Evolutionary conservation across 163 green algal genomes (phyloP).

Genomic region (Coccomyxa subellipsoidea): DNA sequence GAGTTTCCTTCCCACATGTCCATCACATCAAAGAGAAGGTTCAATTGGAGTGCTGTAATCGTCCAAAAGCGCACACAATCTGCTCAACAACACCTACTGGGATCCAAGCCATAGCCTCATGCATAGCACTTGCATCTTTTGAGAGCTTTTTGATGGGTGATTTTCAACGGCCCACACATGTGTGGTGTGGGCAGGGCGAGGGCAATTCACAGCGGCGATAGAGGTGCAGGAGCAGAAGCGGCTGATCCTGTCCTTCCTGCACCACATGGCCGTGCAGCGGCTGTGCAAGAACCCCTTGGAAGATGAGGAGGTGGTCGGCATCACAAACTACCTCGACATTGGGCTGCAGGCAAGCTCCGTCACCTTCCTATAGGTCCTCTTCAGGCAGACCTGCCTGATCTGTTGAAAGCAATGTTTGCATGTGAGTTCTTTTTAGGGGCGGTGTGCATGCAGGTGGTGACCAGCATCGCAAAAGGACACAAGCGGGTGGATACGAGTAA

Average conservation of each 20-base stretch:
- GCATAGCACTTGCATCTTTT: background rate
- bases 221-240: conserved; percentile 45
- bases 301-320: conserved; percentile 63
- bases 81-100: too few species aligned
- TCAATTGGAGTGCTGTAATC: too few species aligned
- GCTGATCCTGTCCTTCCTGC: conserved; percentile 55
- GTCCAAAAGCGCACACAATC: too few species aligned
- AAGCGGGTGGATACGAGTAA: background rate
- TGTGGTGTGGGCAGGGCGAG: conserved; percentile 33
- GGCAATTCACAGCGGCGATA: conserved; percentile 55
- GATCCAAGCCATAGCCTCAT: too few species aligned
- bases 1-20: too few species aligned
- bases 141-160: background rate
- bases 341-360: conserved; percentile 56
- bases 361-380: conserved; percentile 11
- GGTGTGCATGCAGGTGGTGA: background rate
- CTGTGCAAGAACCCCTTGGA: conserved; percentile 76
- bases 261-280: conserved; percentile 65
- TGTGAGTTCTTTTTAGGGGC: background rate
- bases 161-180: too few species aligned
- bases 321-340: conserved; percentile 83
- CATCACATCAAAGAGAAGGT: too few species aligned
- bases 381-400: conserved; percentile 28
- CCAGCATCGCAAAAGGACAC: background rate
- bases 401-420: background rate